Base-by-base conservation (phyloP, 257 asterid genomes). In the Anisodus acutangulus region DNA sequence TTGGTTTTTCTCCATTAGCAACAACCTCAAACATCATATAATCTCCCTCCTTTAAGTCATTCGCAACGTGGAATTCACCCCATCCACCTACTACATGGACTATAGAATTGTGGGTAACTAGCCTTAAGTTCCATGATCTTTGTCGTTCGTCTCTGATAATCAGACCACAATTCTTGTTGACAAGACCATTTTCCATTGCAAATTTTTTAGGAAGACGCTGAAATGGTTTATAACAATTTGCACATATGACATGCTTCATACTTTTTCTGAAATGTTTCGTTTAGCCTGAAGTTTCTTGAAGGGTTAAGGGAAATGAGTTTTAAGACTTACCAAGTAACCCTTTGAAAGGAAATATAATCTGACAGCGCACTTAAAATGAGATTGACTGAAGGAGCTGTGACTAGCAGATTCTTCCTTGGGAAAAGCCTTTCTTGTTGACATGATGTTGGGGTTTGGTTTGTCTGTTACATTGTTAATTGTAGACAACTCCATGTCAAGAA, bases 111-210 rank as follows among this genome's bases (percentile, higher is more conserved):
- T 71, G 43, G 39, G 58, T 45, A 45, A 17, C 17, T 11, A 71
- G 13, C 80, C 39, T 2, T 71, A 71, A n/a, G 43, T 71, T 45
- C 80, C 80, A 71, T n/a, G 17, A 19, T 47, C 80, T 45, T 45
- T 71, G 80, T 45, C 17, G n/a, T 71, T 71, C 80, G 43, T 71
- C 80, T n/a, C 58, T 71, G 45, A 71, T 71, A 19, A 71, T 54
- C 80, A 71, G 5, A 71, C 39, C 80, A 71, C 79, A 31, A 1
- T 31, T 31, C 35, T 31, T 31, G 35, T 31, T 31, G 35, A 31
- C 2, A 1, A 31, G 35, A 31, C 35, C 35, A 31, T 31, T 31
- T 31, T 1, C 35, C 35, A 31, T 31, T 1, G 35, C 1, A 31
- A 31, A 31, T 31, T 31, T 1, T 31, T 31, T 31, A 31, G 35